Evolutionary conservation across 2,329 filamentous ascomycete species (phyloP), one percentile per base, ranked within the genome.

Genomic region (Aspergillus alliaceus): DNA sequence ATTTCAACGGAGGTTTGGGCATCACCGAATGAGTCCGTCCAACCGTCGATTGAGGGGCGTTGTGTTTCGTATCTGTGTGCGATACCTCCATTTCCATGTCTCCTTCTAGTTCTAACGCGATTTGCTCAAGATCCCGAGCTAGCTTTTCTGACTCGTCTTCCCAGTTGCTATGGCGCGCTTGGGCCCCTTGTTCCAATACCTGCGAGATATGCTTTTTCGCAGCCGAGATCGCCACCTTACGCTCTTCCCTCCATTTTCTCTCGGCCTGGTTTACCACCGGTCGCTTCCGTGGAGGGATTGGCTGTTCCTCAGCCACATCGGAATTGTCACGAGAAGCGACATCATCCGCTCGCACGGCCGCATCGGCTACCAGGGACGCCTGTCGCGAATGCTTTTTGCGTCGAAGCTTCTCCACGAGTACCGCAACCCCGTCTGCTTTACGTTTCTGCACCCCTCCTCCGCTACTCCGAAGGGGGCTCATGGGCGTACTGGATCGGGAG

Each of bases 131-230:
- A 50, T 79, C 75, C 37, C 67, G 59, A 1, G 75, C 77, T 22
- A 80, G 65, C 32, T 71, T 70, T 50, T 78, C 75, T 12, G 76
- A 77, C 29, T 77, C 72, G 55, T 76, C 67, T 49, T 79, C 73
- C 72, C 75, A 76, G 22, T 69, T 76, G 54, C 64, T 72, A 25
- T 76, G 70, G 39, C 72, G 61, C 27, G 71, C 67, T 54, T 67
- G 62, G 2, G 74, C 72, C 20, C 72, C 72, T 32, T 72, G 71
- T 32, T 76, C 76, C 50, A 75, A 61, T 8, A 67, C 67, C 31
- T 71, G 66, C 2, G 66, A 68, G 11, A 74, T 61, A 54, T 70
- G 64, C 47, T 71, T 59, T 51, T 75, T 75, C 14, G 74, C 73
- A 47, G 73, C 68, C 2, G 68, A 69, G 18, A 74, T 73, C 11